Evolutionary conservation across 2,329 filamentous ascomycete species (phyloP).

Genomic region (Colletotrichum chlorophyti): DNA sequence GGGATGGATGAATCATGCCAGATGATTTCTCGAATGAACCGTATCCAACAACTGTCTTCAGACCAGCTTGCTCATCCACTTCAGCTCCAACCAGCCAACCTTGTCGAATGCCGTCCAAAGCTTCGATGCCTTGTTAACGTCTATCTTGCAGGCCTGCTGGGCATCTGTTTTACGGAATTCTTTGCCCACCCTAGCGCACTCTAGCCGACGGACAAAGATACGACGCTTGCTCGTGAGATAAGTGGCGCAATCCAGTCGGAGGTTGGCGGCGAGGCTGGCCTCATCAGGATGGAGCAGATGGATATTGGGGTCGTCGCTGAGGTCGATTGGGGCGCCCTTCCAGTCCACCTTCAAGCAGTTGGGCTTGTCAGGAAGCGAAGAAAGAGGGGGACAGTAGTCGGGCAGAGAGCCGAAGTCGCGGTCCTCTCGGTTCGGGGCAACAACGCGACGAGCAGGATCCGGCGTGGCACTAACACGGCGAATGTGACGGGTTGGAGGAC

Average conservation of each 20-base stretch:
- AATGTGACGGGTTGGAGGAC: conserved; percentile 34
- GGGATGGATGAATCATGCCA: conserved; percentile 32
- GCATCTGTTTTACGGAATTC: conserved; percentile 95
- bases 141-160: conserved; percentile 96
- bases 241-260: conserved; percentile 84
- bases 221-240: conserved; percentile 93
- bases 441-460: conserved; percentile 56
- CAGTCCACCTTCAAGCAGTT: conserved; percentile 85
- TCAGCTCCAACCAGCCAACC: conserved; percentile 78
- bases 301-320: conserved; percentile 74
- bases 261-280: conserved; percentile 74
- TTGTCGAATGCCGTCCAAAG: conserved; percentile 89
- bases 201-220: conserved; percentile 81
- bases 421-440: conserved; percentile 78
- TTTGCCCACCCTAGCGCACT: conserved; percentile 72
- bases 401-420: conserved; percentile 77
- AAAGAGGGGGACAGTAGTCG: conserved; percentile 75
- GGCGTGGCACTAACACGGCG: conserved; percentile 53
- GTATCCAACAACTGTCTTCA: conserved; percentile 30
- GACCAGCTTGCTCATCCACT: conserved; percentile 48
- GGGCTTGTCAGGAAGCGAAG: conserved; percentile 68
- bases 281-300: conserved; percentile 81
- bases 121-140: conserved; percentile 96
- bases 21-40: conserved; percentile 28
- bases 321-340: conserved; percentile 82